Base-by-base conservation (phyloP, 1,139 yeast genomes). In the Suhomyces yuchorum region DNA sequence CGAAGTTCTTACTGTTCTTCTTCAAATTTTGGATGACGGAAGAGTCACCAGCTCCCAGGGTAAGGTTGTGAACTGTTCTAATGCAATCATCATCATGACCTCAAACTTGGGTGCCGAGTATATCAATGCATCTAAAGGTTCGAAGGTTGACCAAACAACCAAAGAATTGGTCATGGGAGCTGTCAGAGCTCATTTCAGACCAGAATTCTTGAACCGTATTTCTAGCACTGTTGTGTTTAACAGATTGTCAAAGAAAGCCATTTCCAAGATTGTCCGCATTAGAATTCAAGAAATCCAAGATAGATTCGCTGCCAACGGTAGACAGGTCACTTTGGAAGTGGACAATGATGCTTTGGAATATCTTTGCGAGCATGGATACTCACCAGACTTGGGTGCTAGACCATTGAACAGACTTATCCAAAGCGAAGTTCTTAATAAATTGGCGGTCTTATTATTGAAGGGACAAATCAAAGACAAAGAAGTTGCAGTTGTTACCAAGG, bases 21-120 rank as follows among this genome's bases (percentile, higher is more conserved):
- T 93, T 59, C 99, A 93, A 67, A 82, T 93, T 68, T 77, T 93
- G 53, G 99, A 95, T 63, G 99, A 95, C 68, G 99, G 99, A 62
- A 84, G 97, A 70, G 84, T 95, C 49, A 89, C 97, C 22, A 87
- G 96, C 20, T 90, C 96, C 45, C 91, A 88, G 64, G 99, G 99
- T 62, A 91, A 92, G 62, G 83, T 90, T 32, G 87, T 95, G 58
- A 92, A 92, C 70, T 91, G 96, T 58, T 85, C 97, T 47, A 93
- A 93, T 70, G 82, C 93, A 46, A 90, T 93, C 57, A 81, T 93
- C 56, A 92, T 93, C 55, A 90, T 95, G 97, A 95, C 99, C 1
- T 92, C 98, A 19, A 95, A 93, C 68, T 81, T 95, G 65, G 99
- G 99, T 56, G 98, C 99, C 11, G 90, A 90, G 65, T 91, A 74